Conservation (phyloP, 257 asterid genomes). For the Primulina huaijiensis region DNA sequence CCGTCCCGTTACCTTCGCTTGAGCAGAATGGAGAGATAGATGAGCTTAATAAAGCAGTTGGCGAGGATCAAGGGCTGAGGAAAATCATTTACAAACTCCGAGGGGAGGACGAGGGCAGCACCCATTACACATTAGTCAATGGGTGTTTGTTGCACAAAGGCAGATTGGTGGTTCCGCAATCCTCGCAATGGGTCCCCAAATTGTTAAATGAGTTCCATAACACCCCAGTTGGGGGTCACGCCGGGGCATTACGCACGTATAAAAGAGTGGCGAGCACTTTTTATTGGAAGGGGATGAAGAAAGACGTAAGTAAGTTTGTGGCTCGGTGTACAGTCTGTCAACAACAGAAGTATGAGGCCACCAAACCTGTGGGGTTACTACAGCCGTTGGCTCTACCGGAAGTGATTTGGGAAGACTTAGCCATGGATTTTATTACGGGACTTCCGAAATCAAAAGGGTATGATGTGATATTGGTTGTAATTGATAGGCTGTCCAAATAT, state of each 20-base stretch:
- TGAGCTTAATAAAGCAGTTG: too few species aligned
- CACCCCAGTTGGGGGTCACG: neutral
- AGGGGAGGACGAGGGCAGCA: too few species aligned
- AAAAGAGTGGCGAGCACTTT: neutral
- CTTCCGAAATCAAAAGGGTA: neutral
- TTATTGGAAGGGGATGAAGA: neutral
- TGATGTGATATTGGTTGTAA: neutral
- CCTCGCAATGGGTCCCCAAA: neutral
- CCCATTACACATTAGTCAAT: too few species aligned
- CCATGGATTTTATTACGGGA: neutral
- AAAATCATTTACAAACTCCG: too few species aligned
- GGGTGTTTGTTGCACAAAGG: too few species aligned
- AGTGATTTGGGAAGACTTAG: neutral
- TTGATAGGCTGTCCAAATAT: neutral
- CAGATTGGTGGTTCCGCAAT: too few species aligned
- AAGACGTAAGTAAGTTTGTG: neutral
- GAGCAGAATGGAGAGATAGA: too few species aligned
- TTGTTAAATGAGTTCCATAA: neutral
- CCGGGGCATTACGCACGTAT: neutral
- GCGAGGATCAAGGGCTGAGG: too few species aligned
- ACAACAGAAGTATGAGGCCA: neutral
- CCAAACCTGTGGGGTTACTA: accelerated
- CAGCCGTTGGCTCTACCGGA: neutral
- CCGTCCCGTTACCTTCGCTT: too few species aligned
- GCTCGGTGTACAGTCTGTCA: neutral